Evolutionary conservation across 768 basidiomycete species (phyloP).

Genomic region (Amyloporia xantha): DNA sequence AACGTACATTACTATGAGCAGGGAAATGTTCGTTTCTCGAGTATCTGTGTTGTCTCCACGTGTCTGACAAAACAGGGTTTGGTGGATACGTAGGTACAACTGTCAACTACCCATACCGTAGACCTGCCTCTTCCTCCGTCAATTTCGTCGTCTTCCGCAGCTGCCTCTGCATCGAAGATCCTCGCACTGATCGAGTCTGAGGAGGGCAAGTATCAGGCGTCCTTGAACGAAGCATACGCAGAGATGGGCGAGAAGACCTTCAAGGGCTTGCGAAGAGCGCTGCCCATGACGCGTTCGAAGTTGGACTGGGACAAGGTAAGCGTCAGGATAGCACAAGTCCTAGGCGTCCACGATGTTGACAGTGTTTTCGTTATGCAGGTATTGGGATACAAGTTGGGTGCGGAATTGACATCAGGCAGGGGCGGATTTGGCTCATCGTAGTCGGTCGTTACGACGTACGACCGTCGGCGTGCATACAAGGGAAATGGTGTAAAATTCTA

Average conservation of each 20-base stretch:
- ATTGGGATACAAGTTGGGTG: slow-evolving; percentile 64
- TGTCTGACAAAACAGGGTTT: neutral
- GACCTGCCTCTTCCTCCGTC: slow-evolving; percentile 58
- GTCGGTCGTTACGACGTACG: too few species aligned
- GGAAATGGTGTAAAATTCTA: too few species aligned
- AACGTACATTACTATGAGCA: slow-evolving; percentile 98
- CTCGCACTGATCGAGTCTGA: slow-evolving; percentile 78
- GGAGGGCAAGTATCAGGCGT: slow-evolving; percentile 71
- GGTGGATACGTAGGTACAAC: slow-evolving; percentile 66
- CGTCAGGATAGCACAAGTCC: too few species aligned
- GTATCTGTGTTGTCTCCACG: neutral
- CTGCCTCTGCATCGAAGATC: slow-evolving; percentile 58
- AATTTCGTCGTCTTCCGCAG: slow-evolving; percentile 42
- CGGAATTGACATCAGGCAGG: slow-evolving; percentile 66
- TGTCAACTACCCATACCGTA: slow-evolving; percentile 66
- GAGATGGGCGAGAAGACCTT: slow-evolving; percentile 93
- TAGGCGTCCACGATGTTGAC: too few species aligned
- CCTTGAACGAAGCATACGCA: slow-evolving; percentile 76
- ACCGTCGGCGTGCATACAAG: too few species aligned
- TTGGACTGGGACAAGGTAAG: slow-evolving; percentile 91
- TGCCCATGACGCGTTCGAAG: slow-evolving; percentile 91
- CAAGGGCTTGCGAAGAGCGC: slow-evolving; percentile 80
- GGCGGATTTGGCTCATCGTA: slow-evolving; percentile 36
- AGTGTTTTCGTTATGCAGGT: too few species aligned
- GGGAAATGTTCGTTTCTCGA: slow-evolving; percentile 76